Conservation (phyloP, 2,329 filamentous ascomycete species). For the Fusarium buharicum region DNA sequence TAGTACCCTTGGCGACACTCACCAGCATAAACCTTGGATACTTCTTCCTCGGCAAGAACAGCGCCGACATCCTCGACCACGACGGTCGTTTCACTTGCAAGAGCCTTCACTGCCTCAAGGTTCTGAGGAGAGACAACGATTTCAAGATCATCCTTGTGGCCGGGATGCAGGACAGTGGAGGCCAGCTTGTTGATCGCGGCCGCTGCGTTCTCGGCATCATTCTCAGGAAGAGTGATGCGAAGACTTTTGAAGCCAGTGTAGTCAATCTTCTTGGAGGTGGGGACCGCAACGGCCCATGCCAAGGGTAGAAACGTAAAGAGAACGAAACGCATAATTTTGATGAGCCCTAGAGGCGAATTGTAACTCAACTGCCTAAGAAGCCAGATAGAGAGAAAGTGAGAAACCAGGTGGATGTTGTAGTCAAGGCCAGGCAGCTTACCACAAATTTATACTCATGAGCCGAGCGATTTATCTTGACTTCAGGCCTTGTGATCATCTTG, state of each 20-base stretch:
- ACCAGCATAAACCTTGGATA: conserved; percentile 24
- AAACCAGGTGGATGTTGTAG: not conserved
- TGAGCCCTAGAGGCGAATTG: not conserved
- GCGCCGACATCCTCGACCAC: conserved; percentile 35
- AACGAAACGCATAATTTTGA: conserved; percentile 22
- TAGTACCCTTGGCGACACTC: not conserved
- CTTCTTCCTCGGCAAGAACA: conserved; percentile 24
- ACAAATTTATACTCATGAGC: conserved; percentile 16
- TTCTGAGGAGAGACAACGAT: conserved; percentile 33
- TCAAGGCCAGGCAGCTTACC: not conserved
- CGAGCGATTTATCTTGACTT: not conserved
- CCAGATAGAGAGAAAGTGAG: not conserved
- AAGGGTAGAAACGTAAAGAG: conserved; percentile 25
- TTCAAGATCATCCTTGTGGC: conserved; percentile 25
- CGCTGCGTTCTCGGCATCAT: conserved; percentile 15
- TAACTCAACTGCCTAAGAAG: not conserved
- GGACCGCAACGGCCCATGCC: conserved; percentile 23
- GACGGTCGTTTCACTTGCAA: conserved; percentile 23
- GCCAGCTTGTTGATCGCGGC: conserved; percentile 29
- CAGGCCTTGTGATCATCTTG: not conserved
- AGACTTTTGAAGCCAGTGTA: conserved; percentile 37
- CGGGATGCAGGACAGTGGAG: conserved; percentile 29
- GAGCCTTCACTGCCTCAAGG: conserved; percentile 23
- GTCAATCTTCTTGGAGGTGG: conserved; percentile 34
- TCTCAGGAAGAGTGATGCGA: conserved; percentile 24